phyloP scores from a whole-genome alignment of 108 stramenopile species.

The Nitzschia sp. region DNA sequence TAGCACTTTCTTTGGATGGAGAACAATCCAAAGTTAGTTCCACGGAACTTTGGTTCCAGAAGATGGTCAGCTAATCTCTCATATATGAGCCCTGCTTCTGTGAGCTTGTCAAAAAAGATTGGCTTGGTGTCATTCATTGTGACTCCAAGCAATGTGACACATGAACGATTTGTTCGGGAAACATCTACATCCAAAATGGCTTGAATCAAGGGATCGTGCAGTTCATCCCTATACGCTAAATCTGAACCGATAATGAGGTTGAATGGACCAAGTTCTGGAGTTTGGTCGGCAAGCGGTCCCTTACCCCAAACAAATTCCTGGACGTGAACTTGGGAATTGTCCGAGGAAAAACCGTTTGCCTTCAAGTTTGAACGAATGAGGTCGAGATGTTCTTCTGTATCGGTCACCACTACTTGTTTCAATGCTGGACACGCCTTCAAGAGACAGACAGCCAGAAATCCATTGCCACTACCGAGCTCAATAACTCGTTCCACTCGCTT shows the following conservation, averaged over 20 bases:
- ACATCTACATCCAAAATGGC: slow-evolving; percentile 30
- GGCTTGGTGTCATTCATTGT: slow-evolving; percentile 86
- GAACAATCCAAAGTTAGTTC: slow-evolving; percentile 71
- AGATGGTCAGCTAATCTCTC: slow-evolving; percentile 64
- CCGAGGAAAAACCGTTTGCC: slow-evolving; percentile 20
- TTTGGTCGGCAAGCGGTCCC: slow-evolving; percentile 2
- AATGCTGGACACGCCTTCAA: slow-evolving; percentile 29
- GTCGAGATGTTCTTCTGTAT: slow-evolving; percentile 62
- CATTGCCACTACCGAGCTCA: slow-evolving; percentile 83
- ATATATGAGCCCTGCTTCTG: slow-evolving; percentile 60
- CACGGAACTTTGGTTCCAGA: slow-evolving; percentile 53
- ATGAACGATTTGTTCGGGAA: slow-evolving; percentile 19
- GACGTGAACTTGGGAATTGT: slow-evolving; percentile 4
- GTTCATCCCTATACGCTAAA: slow-evolving; percentile 73
- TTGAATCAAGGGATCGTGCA: slow-evolving; percentile 80
- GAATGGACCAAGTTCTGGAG: slow-evolving; percentile 22
- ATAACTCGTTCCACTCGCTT: slow-evolving; percentile 29
- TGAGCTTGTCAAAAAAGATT: slow-evolving; percentile 63
- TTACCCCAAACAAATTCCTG: slow-evolving; percentile 38
- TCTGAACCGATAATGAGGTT: slow-evolving; percentile 88
- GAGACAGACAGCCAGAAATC: slow-evolving; percentile 70
- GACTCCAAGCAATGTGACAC: slow-evolving; percentile 58
- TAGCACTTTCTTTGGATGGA: slow-evolving; percentile 35
- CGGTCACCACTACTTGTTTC: slow-evolving; percentile 57
- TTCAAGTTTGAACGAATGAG: slow-evolving; percentile 43